Percentiles rank a stretch among this genome's conserved stretches.
These are phyloP conservation scores for Usnea hakonensis DNA, from an alignment of 495 filamentous ascomycete species.

Conservation along the genomic window DNA sequence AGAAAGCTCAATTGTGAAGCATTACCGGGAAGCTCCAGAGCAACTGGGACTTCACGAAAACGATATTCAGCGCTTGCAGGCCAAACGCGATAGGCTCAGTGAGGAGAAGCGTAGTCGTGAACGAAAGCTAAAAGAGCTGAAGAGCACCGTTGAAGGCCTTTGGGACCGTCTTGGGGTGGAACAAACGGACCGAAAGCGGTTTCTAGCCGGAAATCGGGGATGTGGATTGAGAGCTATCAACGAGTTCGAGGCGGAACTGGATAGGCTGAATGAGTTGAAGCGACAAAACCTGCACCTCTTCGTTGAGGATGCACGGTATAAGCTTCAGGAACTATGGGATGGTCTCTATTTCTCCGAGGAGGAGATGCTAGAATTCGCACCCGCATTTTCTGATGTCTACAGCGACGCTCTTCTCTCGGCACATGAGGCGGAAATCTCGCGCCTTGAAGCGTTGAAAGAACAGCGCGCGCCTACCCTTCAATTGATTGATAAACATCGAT, in stretches of 20 bases:
- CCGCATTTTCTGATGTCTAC: conserved; percentile 72
- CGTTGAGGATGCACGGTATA: conserved; percentile 84
- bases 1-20: conserved; percentile 78
- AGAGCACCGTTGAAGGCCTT: conserved; percentile 62
- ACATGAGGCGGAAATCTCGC: conserved; percentile 80
- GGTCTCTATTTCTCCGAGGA: conserved; percentile 89
- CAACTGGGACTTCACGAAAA: conserved; percentile 85
- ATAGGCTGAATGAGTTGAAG: conserved; percentile 83
- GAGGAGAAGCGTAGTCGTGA: conserved; percentile 92
- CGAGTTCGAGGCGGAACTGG: conserved; percentile 85
- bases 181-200: conserved; percentile 70
- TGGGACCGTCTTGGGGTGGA: conserved; percentile 87
- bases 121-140: conserved; percentile 69
- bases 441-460: conserved; percentile 74
- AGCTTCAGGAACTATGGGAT: conserved; percentile 92
- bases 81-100: conserved; percentile 72
- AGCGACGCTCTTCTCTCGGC: conserved; percentile 85
- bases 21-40: conserved; percentile 81
- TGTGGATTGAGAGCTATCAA: conserved; percentile 84
- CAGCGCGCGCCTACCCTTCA: conserved; percentile 79
- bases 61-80: conserved; percentile 64
- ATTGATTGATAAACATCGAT: conserved; percentile 75
- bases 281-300: conserved; percentile 90
- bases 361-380: conserved; percentile 95
- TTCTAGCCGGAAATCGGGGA: conserved; percentile 63